Conservation (phyloP, 2,329 filamentous ascomycete genomes). For the Talaromyces marneffei region DNA sequence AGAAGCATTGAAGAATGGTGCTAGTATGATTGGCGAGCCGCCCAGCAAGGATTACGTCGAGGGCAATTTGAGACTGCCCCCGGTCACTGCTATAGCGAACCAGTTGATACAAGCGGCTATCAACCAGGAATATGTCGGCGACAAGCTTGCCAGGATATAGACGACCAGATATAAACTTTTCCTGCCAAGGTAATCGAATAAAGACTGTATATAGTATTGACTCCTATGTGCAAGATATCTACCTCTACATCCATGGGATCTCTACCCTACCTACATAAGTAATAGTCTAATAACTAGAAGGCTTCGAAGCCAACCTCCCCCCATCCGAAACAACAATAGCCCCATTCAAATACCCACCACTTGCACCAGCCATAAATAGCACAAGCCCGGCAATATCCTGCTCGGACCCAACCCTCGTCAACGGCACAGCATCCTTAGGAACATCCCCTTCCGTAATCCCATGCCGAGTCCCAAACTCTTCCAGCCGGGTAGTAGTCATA, state of each 20-base stretch:
- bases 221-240: neutral
- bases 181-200: neutral
- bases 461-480: neutral
- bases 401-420: slow-evolving; percentile 33
- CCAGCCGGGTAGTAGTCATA: slow-evolving; percentile 5
- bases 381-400: slow-evolving; percentile 48
- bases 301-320: slow-evolving; percentile 11
- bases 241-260: neutral
- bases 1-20: slow-evolving; percentile 63
- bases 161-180: neutral
- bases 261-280: too few relatives aligned
- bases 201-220: neutral
- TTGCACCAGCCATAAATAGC: slow-evolving; percentile 47
- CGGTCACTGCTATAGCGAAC: slow-evolving; percentile 85
- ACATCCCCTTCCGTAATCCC: slow-evolving; percentile 9
- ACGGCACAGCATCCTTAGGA: slow-evolving; percentile 8
- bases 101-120: slow-evolving; percentile 76
- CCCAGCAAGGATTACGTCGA: slow-evolving; percentile 65
- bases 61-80: slow-evolving; percentile 73
- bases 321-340: slow-evolving; percentile 47
- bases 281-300: slow-evolving; percentile 9
- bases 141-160: slow-evolving; percentile 48
- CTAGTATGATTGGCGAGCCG: slow-evolving; percentile 60
- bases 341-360: slow-evolving; percentile 51
- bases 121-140: slow-evolving; percentile 60